Conservation (phyloP, 2,329 filamentous ascomycete genomes). For the Fusarium chuoi region DNA sequence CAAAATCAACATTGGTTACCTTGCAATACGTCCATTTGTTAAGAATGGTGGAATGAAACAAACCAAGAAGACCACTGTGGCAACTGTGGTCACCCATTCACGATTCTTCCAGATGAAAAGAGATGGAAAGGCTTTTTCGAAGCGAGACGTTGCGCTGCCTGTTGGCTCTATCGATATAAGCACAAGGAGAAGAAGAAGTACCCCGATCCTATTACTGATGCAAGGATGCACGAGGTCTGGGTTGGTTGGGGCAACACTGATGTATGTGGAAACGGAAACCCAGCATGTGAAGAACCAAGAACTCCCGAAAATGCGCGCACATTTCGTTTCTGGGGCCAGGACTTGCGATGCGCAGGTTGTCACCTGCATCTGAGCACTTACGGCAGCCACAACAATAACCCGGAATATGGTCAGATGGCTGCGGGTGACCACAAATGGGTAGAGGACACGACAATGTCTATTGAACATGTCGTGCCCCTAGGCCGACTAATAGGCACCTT, state of each 20-base stretch:
- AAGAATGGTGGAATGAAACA: not conserved
- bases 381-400: not conserved
- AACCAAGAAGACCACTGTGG: not conserved
- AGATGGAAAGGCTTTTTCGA: not conserved
- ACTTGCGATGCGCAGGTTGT: not conserved
- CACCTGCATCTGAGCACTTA: not conserved
- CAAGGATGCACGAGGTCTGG: not conserved
- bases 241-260: not conserved
- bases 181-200: not conserved
- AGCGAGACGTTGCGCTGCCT: not conserved
- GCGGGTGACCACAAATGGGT: not conserved
- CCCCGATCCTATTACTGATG: not conserved
- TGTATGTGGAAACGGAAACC: not conserved
- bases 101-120: not conserved
- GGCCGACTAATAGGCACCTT: not conserved
- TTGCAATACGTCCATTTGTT: not conserved
- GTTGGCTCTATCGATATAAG: not conserved
- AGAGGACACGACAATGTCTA: not conserved
- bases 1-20: not conserved
- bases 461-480: not conserved
- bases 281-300: not conserved
- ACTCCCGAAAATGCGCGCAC: not conserved
- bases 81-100: not conserved
- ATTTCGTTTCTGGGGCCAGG: not conserved
- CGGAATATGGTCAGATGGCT: not conserved